phyloP scores from a whole-genome alignment of 2,329 filamentous ascomycete genomes.

The Penicillium sp. region DNA sequence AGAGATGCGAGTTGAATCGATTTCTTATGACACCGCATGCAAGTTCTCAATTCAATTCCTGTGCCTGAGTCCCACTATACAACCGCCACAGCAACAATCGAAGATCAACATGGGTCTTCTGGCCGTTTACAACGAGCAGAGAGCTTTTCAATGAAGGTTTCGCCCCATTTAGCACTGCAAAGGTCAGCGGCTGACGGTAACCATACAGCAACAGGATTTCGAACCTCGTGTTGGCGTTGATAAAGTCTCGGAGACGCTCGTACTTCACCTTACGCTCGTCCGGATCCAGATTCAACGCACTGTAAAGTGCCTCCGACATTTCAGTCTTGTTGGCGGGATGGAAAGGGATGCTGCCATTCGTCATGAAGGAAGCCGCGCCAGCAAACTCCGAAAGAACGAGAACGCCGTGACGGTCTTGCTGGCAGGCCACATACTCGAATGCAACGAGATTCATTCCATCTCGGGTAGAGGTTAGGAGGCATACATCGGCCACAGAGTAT shows the following conservation, averaged over 20 bases:
- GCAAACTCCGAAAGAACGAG: slow-evolving; percentile 95
- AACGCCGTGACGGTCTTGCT: slow-evolving; percentile 78
- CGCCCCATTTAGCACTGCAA: slow-evolving; percentile 34
- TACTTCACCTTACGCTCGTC: slow-evolving; percentile 77
- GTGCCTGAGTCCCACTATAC: background rate
- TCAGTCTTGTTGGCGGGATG: slow-evolving; percentile 97
- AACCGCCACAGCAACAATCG: background rate
- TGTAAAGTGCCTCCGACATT: slow-evolving; percentile 78
- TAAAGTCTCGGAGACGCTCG: slow-evolving; percentile 79
- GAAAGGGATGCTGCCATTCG: slow-evolving; percentile 78
- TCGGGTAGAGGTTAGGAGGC: slow-evolving; percentile 81
- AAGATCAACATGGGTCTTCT: slow-evolving; percentile 5
- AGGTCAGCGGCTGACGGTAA: background rate
- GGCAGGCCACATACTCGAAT: slow-evolving; percentile 93
- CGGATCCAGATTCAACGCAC: slow-evolving; percentile 79
- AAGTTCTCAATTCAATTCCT: background rate
- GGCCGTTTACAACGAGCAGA: slow-evolving; percentile 15
- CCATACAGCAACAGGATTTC: slow-evolving; percentile 8
- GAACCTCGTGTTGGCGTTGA: slow-evolving; percentile 82
- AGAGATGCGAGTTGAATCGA: background rate
- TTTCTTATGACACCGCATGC: background rate
- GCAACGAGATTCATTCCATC: slow-evolving; percentile 98
- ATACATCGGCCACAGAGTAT: slow-evolving; percentile 83
- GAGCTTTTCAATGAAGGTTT: slow-evolving; percentile 29
- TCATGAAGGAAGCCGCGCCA: slow-evolving; percentile 82